Conservation (phyloP, 108 stramenopile species). For the Stephanodiscus triporus region DNA sequence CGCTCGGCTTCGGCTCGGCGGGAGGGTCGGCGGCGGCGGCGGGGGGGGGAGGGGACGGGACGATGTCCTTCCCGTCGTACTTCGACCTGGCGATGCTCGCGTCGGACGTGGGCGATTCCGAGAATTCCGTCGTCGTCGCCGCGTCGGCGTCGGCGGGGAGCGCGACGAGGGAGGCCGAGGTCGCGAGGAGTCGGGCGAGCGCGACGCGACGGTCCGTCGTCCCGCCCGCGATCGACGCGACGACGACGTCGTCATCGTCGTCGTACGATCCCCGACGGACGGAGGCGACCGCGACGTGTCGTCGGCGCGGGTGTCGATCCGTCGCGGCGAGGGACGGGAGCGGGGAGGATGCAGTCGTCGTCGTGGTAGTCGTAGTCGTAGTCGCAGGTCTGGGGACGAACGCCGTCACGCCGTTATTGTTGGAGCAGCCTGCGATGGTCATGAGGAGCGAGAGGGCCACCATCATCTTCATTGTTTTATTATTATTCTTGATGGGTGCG, state of each 20-base stretch:
- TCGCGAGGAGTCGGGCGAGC: background rate
- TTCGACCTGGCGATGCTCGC: background rate
- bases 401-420: background rate
- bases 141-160: background rate
- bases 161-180: background rate
- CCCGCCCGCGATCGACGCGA: background rate
- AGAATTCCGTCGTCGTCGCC: slow-evolving; percentile 1
- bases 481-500: background rate
- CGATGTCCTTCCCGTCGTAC: background rate
- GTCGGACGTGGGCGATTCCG: slow-evolving; percentile 12
- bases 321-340: background rate
- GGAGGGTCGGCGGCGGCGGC: background rate
- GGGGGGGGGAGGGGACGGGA: background rate
- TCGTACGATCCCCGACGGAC: background rate
- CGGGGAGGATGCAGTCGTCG: background rate
- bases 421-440: background rate
- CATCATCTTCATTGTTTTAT: background rate
- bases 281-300: background rate
- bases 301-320: background rate
- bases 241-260: background rate
- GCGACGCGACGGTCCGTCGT: background rate
- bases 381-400: background rate
- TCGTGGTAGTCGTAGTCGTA: background rate
- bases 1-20: background rate
- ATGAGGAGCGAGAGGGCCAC: background rate